Conservation (phyloP, 179 eudicot species). For the Beta lomatogona region DNA sequence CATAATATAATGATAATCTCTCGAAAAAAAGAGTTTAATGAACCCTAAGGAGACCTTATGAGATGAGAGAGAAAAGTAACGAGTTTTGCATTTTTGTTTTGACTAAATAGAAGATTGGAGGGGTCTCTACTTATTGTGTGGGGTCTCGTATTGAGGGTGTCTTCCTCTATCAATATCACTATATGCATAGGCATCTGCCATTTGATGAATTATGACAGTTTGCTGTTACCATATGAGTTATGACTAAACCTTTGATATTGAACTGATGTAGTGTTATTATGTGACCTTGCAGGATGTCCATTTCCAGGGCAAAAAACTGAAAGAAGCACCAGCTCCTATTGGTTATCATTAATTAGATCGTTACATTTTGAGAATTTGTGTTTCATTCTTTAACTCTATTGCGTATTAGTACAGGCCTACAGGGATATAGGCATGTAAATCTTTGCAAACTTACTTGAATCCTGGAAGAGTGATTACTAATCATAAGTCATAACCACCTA, state of each 20-base stretch:
- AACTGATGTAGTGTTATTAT: constrained; percentile 3
- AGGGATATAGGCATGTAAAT: neutral
- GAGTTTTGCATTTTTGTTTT: too few species aligned
- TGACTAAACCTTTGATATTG: neutral
- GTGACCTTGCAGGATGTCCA: constrained; percentile 65
- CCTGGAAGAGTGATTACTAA: neutral
- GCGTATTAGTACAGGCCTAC: constrained; percentile 21
- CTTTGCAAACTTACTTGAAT: constrained; percentile 1
- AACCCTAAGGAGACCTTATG: too few species aligned
- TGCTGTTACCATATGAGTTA: neutral
- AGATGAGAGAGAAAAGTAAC: too few species aligned
- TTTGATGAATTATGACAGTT: neutral
- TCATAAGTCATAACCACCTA: neutral
- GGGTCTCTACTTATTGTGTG: neutral
- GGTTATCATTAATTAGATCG: constrained; percentile 56
- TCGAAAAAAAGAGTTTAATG: too few species aligned
- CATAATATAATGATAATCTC: too few species aligned
- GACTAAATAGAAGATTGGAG: too few species aligned
- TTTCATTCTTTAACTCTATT: neutral
- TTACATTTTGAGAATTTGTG: neutral
- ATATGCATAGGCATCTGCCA: neutral
- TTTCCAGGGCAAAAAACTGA: constrained; percentile 66
- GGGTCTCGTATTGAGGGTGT: neutral
- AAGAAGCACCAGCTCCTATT: constrained; percentile 78
- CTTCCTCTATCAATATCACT: too few species aligned